phyloP scores from a whole-genome alignment of 2,329 filamentous ascomycete species.

The Cordyceps javanica region DNA sequence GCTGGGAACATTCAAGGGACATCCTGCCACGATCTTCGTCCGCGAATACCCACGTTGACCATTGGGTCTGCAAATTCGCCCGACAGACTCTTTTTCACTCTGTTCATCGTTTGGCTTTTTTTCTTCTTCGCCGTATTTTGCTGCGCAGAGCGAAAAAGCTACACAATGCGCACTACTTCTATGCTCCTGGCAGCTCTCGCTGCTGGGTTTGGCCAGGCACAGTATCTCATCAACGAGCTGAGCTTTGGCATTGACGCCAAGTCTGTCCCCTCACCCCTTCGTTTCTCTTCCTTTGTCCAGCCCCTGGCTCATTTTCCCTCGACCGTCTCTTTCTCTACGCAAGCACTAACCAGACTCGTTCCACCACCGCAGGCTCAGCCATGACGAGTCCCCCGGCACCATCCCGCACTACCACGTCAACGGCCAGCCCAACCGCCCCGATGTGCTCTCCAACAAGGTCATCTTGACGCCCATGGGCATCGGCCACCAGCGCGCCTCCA shows the following conservation, averaged over 20 bases:
- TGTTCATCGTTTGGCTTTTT: not conserved
- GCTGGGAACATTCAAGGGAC: not conserved
- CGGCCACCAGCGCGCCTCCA: slow-evolving; percentile 74
- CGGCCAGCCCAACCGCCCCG: slow-evolving; percentile 49
- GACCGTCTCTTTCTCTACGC: not conserved
- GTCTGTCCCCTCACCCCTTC: slow-evolving; percentile 32
- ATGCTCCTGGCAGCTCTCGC: slow-evolving; percentile 25
- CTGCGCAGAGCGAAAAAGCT: not conserved
- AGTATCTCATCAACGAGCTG: slow-evolving; percentile 63
- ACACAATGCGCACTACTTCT: slow-evolving; percentile 6
- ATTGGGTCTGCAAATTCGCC: not conserved
- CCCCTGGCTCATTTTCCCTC: not conserved
- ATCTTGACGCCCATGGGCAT: slow-evolving; percentile 86
- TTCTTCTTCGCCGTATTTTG: not conserved
- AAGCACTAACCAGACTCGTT: not conserved
- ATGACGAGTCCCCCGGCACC: slow-evolving; percentile 41
- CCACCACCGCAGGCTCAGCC: slow-evolving; percentile 51
- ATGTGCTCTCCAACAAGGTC: slow-evolving; percentile 79
- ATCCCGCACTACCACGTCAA: slow-evolving; percentile 51
- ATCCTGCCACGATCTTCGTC: not conserved
- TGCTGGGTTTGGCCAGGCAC: slow-evolving; percentile 49
- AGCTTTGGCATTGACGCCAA: slow-evolving; percentile 69
- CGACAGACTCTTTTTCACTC: not conserved
- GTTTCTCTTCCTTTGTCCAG: not conserved
- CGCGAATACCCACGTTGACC: not conserved